Evolutionary conservation across 2,329 filamentous ascomycete species (phyloP).

Genomic region (Aulographum hederae): DNA sequence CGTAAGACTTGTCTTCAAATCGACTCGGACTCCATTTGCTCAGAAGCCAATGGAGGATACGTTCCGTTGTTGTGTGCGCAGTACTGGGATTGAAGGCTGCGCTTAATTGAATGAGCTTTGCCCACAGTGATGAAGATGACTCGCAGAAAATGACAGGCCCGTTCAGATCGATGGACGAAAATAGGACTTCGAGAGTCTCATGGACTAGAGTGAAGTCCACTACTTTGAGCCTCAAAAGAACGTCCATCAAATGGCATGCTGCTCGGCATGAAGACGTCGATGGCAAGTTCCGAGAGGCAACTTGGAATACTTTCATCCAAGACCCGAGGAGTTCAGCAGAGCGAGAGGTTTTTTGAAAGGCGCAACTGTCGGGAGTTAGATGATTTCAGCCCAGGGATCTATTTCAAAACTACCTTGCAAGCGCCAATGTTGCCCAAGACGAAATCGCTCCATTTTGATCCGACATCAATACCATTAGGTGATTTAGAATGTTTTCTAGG

Average conservation of each 20-base stretch:
- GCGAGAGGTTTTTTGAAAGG: slow-evolving; percentile 23
- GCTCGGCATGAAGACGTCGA: slow-evolving; percentile 55
- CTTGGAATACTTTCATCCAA: slow-evolving; percentile 64
- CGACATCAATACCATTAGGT: slow-evolving; percentile 38
- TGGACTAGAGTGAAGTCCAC: slow-evolving; percentile 48
- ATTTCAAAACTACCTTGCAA: too few species aligned
- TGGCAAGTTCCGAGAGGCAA: slow-evolving; percentile 51
- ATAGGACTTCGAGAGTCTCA: slow-evolving; percentile 52
- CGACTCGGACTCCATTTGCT: slow-evolving; percentile 67
- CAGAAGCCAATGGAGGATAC: slow-evolving; percentile 67
- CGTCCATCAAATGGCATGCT: slow-evolving; percentile 54
- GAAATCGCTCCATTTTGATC: slow-evolving; percentile 51
- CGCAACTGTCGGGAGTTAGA: slow-evolving; percentile 22
- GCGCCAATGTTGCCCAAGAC: slow-evolving; percentile 73
- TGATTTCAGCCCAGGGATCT: not conserved
- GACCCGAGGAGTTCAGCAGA: slow-evolving; percentile 22
- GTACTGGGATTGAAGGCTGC: slow-evolving; percentile 50
- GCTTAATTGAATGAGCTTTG: slow-evolving; percentile 45
- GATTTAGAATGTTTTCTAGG: slow-evolving; percentile 35
- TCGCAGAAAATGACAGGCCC: slow-evolving; percentile 69
- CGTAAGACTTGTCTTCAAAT: too few species aligned
- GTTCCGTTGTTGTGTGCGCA: slow-evolving; percentile 47
- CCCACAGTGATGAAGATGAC: slow-evolving; percentile 57
- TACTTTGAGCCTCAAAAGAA: slow-evolving; percentile 47
- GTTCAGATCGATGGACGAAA: slow-evolving; percentile 61